These are phyloP conservation scores for Zymoseptoria passerinii DNA, from an alignment of 2,329 filamentous ascomycete genomes.

Conservation along the genomic window DNA sequence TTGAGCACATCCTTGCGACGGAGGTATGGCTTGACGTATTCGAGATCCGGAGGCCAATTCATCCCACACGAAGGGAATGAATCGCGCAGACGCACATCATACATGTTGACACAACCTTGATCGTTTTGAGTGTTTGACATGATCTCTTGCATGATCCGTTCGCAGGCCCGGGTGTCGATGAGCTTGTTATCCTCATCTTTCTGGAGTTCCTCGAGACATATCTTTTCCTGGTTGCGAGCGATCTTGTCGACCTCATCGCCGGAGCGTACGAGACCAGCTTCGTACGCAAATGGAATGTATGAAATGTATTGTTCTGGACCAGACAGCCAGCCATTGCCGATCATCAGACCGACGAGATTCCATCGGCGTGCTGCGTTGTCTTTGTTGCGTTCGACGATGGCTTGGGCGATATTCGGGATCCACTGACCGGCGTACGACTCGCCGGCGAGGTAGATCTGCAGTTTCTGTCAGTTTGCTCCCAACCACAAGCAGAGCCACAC, in stretches of 20 bases:
- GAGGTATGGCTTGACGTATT: conserved; percentile 71
- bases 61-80: conserved; percentile 79
- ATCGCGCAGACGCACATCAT: conserved; percentile 83
- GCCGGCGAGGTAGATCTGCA: conserved; percentile 81
- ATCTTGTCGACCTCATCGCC: conserved; percentile 57
- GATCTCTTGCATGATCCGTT: conserved; percentile 65
- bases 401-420: conserved; percentile 92
- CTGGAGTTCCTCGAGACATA: conserved; percentile 57
- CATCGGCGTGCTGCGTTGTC: conserved; percentile 46
- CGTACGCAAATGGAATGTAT: conserved; percentile 74
- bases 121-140: conserved; percentile 52
- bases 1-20: conserved; percentile 67
- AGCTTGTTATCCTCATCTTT: conserved; percentile 47
- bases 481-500: conserved; percentile 30
- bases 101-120: conserved; percentile 80
- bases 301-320: conserved; percentile 82
- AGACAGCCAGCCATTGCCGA: conserved; percentile 97
- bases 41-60: conserved; percentile 93
- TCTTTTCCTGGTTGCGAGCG: conserved; percentile 60
- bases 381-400: conserved; percentile 81
- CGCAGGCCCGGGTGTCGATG: conserved; percentile 65
- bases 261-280: conserved; percentile 62
- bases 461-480: conserved; percentile 1
- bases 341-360: conserved; percentile 77
- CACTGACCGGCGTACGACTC: conserved; percentile 96